Base-by-base conservation (phyloP, 2,329 filamentous ascomycete species). In the Didymella pinodella region DNA sequence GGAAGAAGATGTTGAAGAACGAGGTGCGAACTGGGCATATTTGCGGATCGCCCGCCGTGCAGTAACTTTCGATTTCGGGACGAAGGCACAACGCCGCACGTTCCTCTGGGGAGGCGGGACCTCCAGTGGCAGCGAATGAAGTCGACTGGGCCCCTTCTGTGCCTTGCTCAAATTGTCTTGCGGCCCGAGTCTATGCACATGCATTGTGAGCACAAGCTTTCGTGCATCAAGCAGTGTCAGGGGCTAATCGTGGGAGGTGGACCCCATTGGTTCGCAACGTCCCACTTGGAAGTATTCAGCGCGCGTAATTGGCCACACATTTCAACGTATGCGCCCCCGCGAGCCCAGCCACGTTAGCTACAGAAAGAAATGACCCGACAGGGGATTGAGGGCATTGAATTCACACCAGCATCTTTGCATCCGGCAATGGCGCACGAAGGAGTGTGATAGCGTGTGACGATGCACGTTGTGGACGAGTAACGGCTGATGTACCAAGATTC, bases 151-250 rank as follows among this genome's bases (percentile, higher is more conserved):
- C 65, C 66, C 66, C 68, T 63, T 61, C 61, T 62, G 63, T 63
- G 63, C 62, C 61, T 63, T 68, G 65, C 56, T 67, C 68, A 64
- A 72, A 71, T 73, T 72, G 72, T 64, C 65, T 64, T 63, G 64
- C 62, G 61, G 58, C 65, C 67, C 62, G 59, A 65, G 62, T 55
- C 59, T 57, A 60, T 65, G 67, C 65, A 72, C 71, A 74, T 75
- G 73, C 72, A 75, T 62, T 67, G 64, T 53, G 64, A 69, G 66
- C 70, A 71, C 70, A 70, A 66, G 66, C 61, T 63, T 62, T 66
- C 70, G 67, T 73, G 70, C 67, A 71, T 69, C 49, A 62, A 57
- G 50, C 62, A 45, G 63, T 54, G 61, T 60, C 67, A 61, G 66
- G 63, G 66, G 45, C 52, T 65, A 62, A 41, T 38, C 48, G 53